Percentiles rank a stretch among this genome's conserved stretches.
Conservation (phyloP, 345 rosid species). For the Lepidium didymum region DNA sequence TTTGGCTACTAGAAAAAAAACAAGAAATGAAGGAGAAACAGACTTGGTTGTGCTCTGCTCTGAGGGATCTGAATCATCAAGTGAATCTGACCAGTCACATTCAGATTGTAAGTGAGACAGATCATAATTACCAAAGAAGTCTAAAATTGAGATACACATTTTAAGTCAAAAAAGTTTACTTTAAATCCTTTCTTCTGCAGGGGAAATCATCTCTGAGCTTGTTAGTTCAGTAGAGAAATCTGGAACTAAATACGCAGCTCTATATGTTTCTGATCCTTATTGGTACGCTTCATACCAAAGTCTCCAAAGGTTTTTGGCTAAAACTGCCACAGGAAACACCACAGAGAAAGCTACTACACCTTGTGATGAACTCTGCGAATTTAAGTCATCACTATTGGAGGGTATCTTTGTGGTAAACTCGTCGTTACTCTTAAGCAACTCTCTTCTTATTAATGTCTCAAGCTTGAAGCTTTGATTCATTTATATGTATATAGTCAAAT, state of each 20-base stretch:
- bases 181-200: conserved; percentile 33
- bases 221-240: conserved; percentile 49
- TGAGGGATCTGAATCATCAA: conserved; percentile 31
- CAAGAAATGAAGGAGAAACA: conserved; percentile 41
- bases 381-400: conserved; percentile 77
- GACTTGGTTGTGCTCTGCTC: conserved; percentile 67
- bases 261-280: conserved; percentile 62
- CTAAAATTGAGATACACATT: not conserved
- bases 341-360: conserved; percentile 22
- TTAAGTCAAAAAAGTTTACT: not conserved
- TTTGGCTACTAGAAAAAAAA: conserved; percentile 49
- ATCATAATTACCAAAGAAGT: not conserved
- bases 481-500: not conserved
- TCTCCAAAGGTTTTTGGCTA: conserved; percentile 65
- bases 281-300: conserved; percentile 46
- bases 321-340: conserved; percentile 36
- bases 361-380: conserved; percentile 70
- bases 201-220: conserved; percentile 47
- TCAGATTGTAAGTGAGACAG: conserved; percentile 44
- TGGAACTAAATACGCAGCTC: conserved; percentile 55
- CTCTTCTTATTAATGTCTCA: not conserved
- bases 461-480: not conserved
- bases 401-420: conserved; percentile 68
- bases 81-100: conserved; percentile 31
- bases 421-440: not conserved